Base-by-base conservation (phyloP, 2,329 filamentous ascomycete genomes). In the Cercospora sp. region DNA sequence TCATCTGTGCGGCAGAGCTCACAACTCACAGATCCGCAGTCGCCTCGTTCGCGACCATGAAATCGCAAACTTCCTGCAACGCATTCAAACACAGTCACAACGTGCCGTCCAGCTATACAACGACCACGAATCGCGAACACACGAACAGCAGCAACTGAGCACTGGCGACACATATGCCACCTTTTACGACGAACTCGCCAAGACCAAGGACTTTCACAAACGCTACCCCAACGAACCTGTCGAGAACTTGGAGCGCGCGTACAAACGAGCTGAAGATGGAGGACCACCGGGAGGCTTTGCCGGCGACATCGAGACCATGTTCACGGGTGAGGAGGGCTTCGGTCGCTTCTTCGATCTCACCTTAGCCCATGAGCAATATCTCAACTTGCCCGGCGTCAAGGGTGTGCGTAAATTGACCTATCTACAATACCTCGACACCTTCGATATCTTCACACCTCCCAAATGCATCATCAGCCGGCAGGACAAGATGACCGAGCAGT, bases 191-290 rank as follows among this genome's bases (percentile, higher is more conserved):
- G 91, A 96, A 76, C 83, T 96, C 16, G 84, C 87, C 66, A 87
- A 90, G 28, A 91, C 97, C 75, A 95, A 93, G 76, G 89, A 91
- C 59, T 96, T 96, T 78, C 94, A 99, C 80, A 87, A 90, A 67
- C 89, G 91, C 74, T 97, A 99, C 76, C 94, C 94, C 1, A 96
- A 96, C 80, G 93, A 97, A 78, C 93, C 92, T 31, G 92, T 96
- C 59, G 95, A 99, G 80, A 97, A 98, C 75, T 88, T 97, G 13
- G 96, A 99, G 81, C 88, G 90, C 73, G 91, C 94, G 39, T 99
- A 99, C 83, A 93, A 93, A 79, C 86, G 89, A 76, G 88, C 89
- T 53, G 89, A 90, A 71, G 87, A 88, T 60, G 76, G 75, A 51
- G 74, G 76, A 6, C 72, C 74, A 10, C 76, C 75, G 4, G 87